Base-by-base conservation (phyloP, 2,329 filamentous ascomycete genomes). In the Aspergillus bombycis region DNA sequence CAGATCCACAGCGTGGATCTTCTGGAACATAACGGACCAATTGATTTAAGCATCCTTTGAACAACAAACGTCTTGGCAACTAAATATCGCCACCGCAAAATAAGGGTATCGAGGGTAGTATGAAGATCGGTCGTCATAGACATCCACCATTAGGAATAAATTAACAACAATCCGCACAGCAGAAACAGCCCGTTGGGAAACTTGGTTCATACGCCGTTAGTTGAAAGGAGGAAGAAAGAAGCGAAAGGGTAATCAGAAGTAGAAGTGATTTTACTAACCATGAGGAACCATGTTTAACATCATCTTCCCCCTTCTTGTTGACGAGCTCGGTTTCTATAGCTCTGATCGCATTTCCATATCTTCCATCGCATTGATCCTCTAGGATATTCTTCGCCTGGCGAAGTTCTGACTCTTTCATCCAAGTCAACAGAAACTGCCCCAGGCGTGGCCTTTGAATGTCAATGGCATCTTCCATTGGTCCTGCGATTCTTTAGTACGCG, bases 131-230 rank as follows among this genome's bases (percentile, higher is more conserved):
- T 30, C 30, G 34, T 21, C 30, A 30, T 36, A 2, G 19, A n/a
- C 26, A 50, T 28, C 12, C 46, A 26, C n/a, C 46, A 19, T 10
- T 7, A 16, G 26, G 46, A 30, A 50, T 50, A 50, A 32, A 16
- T 55, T 38, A 55, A 55, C 21, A 55, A 26, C 52, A 55, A 38
- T 55, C 52, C 21, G 52, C 57, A 30, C 57, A 59, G 32, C 57
- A 59, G 45, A 59, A 59, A 32, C 32, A 50, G 19, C 57, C 57
- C 10, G 57, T 59, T 38, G 57, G 57, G 19, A 59, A 59, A 21
- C 57, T 59, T 28, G 21, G 5, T 2, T 21, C 14, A 34, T 23
- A 34, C 32, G 9, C 32, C 36, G 23, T 48, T 32, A 50, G 48
- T 19, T 32, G 5, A 28, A 10, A 32, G 7, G 19, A 30, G 16